phyloP scores from a whole-genome alignment of 163 green algal genomes.

The Coccomyxa subellipsoidea region DNA sequence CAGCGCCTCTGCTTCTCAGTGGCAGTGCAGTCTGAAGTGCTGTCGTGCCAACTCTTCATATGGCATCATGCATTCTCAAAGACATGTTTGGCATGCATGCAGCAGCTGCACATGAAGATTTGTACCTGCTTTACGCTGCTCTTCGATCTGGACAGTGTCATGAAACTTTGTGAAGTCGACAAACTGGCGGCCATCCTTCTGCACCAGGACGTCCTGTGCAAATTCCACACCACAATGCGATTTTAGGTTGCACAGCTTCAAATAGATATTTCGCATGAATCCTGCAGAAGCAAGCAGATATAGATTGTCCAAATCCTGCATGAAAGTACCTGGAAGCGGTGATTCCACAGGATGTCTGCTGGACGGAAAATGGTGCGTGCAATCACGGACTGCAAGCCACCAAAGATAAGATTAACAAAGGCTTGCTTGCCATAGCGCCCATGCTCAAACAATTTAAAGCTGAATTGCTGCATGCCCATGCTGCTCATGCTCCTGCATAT shows the following conservation, averaged over 20 bases:
- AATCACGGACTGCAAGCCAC: not conserved
- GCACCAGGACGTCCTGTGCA: constrained; percentile 7
- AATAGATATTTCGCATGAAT: not conserved
- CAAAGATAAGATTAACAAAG: not conserved
- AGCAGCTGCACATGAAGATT: not conserved
- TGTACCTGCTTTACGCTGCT: not conserved
- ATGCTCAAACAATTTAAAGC: not conserved
- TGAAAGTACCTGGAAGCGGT: not conserved
- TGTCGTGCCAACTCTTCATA: not conserved
- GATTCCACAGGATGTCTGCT: constrained; percentile 1
- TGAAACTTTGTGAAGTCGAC: not conserved
- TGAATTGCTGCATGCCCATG: not conserved
- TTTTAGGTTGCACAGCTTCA: not conserved
- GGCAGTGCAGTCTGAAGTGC: not conserved
- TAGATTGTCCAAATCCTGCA: too few species aligned
- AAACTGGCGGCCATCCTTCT: not conserved
- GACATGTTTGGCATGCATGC: too few species aligned
- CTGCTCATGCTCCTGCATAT: not conserved
- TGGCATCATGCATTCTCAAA: not conserved
- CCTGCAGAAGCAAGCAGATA: not conserved
- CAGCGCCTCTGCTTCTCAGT: not conserved
- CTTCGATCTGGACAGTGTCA: not conserved
- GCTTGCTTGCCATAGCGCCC: not conserved
- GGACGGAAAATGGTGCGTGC: not conserved
- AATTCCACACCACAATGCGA: not conserved